These are phyloP conservation scores for Crithidia expoeki DNA, from an alignment of 208 protist species.

Conservation along the genomic window DNA sequence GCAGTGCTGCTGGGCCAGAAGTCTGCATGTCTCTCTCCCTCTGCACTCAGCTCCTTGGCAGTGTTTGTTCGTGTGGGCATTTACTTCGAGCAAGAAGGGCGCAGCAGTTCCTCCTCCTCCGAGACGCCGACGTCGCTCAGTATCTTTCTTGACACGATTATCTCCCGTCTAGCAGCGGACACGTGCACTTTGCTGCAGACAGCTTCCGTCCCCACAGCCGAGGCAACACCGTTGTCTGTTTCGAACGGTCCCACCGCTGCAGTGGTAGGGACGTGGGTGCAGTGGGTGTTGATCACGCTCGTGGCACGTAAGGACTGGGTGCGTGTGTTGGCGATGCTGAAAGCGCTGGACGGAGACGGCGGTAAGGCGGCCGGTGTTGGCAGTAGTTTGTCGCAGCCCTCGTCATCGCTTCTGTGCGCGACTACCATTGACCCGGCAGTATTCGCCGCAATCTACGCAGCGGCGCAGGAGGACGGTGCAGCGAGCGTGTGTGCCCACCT, in stretches of 20 bases:
- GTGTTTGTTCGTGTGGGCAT: slow-evolving; percentile 2
- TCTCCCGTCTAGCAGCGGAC: slow-evolving; percentile 17
- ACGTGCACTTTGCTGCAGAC: slow-evolving; percentile 7
- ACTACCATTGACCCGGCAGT: slow-evolving; percentile 55
- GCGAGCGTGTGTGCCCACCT: slow-evolving; percentile 63
- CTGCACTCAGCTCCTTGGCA: slow-evolving; percentile 7
- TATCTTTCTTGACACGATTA: slow-evolving; percentile 9
- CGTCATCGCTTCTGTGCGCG: slow-evolving; percentile 22
- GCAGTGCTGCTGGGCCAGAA: not conserved
- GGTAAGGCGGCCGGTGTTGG: not conserved
- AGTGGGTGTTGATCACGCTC: slow-evolving; percentile 35
- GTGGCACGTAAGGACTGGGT: slow-evolving; percentile 23
- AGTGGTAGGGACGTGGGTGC: slow-evolving; percentile 27
- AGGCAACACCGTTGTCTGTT: not conserved
- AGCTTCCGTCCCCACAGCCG: not conserved
- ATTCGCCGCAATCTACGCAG: slow-evolving; percentile 58
- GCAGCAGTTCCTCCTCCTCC: not conserved
- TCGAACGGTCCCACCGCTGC: slow-evolving; percentile 1
- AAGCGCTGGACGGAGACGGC: slow-evolving; percentile 17
- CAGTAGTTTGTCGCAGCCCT: not conserved
- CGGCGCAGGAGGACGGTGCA: slow-evolving; percentile 60
- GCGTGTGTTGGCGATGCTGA: slow-evolving; percentile 20
- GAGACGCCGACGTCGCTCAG: not conserved
- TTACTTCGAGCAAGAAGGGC: not conserved
- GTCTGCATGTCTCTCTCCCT: slow-evolving; percentile 6